Evolutionary conservation across 2,329 filamentous ascomycete genomes (phyloP), one percentile per base, ranked within the genome.

Genomic region (Exophiala phaeomuriformis): DNA sequence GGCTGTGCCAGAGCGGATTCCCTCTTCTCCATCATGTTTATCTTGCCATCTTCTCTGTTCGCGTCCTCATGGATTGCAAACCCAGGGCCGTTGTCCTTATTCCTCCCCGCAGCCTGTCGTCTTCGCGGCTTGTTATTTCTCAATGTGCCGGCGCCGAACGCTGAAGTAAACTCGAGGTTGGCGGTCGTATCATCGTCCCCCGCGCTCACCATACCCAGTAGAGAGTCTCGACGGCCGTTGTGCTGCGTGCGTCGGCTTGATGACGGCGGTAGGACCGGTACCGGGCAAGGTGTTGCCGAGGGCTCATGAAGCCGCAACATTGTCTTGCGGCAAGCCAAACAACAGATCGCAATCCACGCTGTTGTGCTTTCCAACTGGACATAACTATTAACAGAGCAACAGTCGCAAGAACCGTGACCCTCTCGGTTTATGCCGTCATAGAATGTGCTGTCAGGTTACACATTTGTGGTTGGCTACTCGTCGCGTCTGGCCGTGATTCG

Each of bases 21-120:
- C 39, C 10, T 41, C 39, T 6, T 28, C 4, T 27, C 39, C 19
- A 59, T 60, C 10, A 59, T 57, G n/a, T 58, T 57, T 30, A 27
- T 32, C 42, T 19, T 19, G 19, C 19, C 19, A 19, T 19, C 19
- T 19, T 19, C 19, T 19, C 19, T 19, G 19, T 53, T 47, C 4
- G 31, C 46, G 35, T 74, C 71, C 27, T 72, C 68, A 47, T 72
- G 69, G 42, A 74, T 73, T 8, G 64, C 61, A 33, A 74, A 72
- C 1, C 36, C 56, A 61, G 59, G 10, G 63, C 52, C 12, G 55
- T 57, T 4, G 58, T 61, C 52, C 60, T 62, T 36, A 62, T 64
- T 45, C 60, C 62, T 59, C 67, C 61, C 36, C 30, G 64, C 19
- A 65, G 66, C 35, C 65, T 67, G 41, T 55, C 63, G 37, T 54